Percentiles rank a stretch among this genome's conserved stretches.
Conservation (phyloP, 371 early-diverging fungal genomes). For the Mortierella sp. region DNA sequence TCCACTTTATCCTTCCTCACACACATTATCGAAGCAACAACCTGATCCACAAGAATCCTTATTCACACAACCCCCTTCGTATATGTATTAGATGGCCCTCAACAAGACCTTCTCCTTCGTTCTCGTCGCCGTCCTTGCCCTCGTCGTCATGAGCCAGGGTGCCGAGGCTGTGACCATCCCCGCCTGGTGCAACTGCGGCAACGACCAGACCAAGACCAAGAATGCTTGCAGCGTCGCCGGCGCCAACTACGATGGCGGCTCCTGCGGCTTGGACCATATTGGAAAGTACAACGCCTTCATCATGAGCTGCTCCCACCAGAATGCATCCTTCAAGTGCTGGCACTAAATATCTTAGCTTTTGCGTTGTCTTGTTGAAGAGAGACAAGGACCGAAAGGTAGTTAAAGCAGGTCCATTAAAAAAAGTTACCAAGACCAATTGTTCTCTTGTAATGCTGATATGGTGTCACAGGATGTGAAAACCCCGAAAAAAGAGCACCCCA, state of each 20-base stretch:
- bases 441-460: too few species aligned
- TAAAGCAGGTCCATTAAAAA: too few species aligned
- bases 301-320: background rate
- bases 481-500: too few species aligned
- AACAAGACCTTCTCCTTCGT: conserved; percentile 14
- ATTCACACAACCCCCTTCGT: background rate
- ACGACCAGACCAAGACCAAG: conserved; percentile 9
- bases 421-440: too few species aligned
- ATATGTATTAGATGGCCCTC: conserved; percentile 15
- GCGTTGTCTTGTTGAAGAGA: too few species aligned
- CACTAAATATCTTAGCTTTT: background rate
- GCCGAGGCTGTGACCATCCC: background rate
- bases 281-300: conserved; percentile 14
- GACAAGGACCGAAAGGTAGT: too few species aligned
- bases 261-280: conserved; percentile 11
- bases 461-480: too few species aligned
- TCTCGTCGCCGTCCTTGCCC: conserved; percentile 5
- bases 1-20: too few species aligned
- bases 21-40: background rate
- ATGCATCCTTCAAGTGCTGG: background rate
- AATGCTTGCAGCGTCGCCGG: conserved; percentile 1
- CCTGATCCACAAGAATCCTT: background rate
- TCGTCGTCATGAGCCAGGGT: conserved; percentile 12
- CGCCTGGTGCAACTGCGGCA: conserved; percentile 10
- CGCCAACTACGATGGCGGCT: conserved; percentile 4